Base-by-base conservation (phyloP, 129 eudicot species). In the Cynara cardunculus region DNA sequence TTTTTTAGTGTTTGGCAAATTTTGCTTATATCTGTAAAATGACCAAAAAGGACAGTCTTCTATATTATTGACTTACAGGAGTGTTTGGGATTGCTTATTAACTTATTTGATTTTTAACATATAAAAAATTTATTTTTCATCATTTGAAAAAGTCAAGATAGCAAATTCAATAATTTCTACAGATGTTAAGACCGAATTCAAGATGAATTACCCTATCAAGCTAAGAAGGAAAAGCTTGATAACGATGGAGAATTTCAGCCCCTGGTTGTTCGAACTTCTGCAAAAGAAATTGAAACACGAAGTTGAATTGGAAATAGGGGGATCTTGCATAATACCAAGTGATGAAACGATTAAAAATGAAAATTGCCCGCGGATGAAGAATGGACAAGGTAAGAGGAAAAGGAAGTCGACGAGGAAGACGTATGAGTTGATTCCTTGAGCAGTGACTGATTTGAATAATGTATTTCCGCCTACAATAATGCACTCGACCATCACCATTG, bases 391-490 rank as follows among this genome's bases (percentile, higher is more conserved):
- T 10, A 85, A 31, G 49, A 88, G 88, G 25, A 88, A 49, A 62
- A 85, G 72, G 75, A 82, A 61, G 34, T 78, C 85, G 25, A 88
- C 65, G n/a, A 71, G 19, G 78, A 78, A 69, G 16, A 87, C 90
- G 34, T 83, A 77, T 25, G 86, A 87, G 12, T 77, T 84, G 16
- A 87, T 30, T 18, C 73, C 80, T 72, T 67, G 75, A n/a, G 65
- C 24, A 19, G 87, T 53, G 49, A 81, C 83, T 32, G 90, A 83
- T 74, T 87, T 84, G 84, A 71, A 87, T 53, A 87, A 13, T 2
- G 85, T 87, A 78, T 72, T 84, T 27, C 75, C 78, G 14, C 87
- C 90, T 2, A 84, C 87, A 9, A 34, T 73, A 9, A 82, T 81
- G 35, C 84, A 87, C 46, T 87, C 87, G 26, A 84, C 49, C 28